Conservation (phyloP, 2,329 filamentous ascomycete species). For the Hypomyces perniciosus region DNA sequence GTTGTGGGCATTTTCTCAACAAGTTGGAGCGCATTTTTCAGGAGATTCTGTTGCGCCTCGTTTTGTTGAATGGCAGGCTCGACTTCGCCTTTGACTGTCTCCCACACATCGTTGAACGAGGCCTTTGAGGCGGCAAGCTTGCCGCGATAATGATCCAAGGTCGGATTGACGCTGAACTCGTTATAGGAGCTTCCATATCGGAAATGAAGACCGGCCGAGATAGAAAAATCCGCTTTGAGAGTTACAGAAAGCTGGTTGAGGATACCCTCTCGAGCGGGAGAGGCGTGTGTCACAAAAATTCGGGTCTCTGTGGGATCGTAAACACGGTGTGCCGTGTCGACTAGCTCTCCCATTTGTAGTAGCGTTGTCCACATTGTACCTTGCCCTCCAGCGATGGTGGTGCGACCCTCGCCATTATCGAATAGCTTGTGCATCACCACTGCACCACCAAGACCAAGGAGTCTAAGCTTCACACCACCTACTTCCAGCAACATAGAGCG, state of each 20-base stretch:
- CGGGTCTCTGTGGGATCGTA: slow-evolving; percentile 98
- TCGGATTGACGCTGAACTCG: slow-evolving; percentile 98
- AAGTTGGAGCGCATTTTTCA: slow-evolving; percentile 85
- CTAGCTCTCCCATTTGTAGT: slow-evolving; percentile 94
- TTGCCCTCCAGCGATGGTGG: slow-evolving; percentile 95
- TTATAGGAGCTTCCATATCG: slow-evolving; percentile 99
- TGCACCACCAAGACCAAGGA: slow-evolving; percentile 88
- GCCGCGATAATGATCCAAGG: slow-evolving; percentile 94
- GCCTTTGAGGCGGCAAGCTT: slow-evolving; percentile 97
- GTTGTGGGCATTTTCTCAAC: slow-evolving; percentile 98
- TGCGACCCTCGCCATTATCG: slow-evolving; percentile 95
- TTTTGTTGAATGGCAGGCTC: slow-evolving; percentile 92
- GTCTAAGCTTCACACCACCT: slow-evolving; percentile 89
- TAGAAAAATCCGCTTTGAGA: slow-evolving; percentile 95
- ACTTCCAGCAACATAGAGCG: slow-evolving; percentile 92
- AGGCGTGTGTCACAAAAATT: slow-evolving; percentile 94
- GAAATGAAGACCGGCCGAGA: slow-evolving; percentile 97
- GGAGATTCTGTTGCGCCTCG: slow-evolving; percentile 84
- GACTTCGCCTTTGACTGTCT: slow-evolving; percentile 94
- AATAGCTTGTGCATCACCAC: slow-evolving; percentile 99
- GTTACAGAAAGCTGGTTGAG: slow-evolving; percentile 96
- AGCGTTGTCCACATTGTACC: slow-evolving; percentile 99
- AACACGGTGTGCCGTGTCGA: slow-evolving; percentile 95
- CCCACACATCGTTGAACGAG: slow-evolving; percentile 99
- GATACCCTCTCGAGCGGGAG: slow-evolving; percentile 90